phyloP scores from a whole-genome alignment of 768 basidiomycete genomes.

The Mycena galericulata region DNA sequence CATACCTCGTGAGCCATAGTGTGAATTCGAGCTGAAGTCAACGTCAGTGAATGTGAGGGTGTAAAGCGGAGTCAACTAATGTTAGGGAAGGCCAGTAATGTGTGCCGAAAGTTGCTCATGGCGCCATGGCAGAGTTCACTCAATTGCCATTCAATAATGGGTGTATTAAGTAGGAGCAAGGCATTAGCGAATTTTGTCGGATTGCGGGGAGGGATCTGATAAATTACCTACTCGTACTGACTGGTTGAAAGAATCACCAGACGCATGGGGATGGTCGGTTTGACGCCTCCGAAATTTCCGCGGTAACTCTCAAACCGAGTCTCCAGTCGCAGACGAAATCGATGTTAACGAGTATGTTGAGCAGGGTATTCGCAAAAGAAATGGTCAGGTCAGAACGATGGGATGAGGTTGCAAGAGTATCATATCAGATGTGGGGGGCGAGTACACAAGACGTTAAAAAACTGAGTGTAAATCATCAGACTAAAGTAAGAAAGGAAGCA shows the following conservation, averaged over 20 bases:
- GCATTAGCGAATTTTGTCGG: background rate
- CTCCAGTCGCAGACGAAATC: conserved; percentile 14
- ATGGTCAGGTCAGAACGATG: conserved; percentile 14
- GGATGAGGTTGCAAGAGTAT: conserved; percentile 17
- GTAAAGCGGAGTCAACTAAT: no score
- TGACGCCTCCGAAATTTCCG: conserved; percentile 16
- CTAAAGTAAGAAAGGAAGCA: conserved; percentile 13
- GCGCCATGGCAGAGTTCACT: no score
- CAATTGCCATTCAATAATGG: conserved; percentile 1
- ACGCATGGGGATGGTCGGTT: background rate
- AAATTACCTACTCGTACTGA: background rate
- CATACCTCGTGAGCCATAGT: no score
- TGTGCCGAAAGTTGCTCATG: no score
- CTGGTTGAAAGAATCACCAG: conserved; percentile 4
- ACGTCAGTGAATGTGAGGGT: no score
- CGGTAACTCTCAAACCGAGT: conserved; percentile 13
- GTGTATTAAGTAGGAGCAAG: background rate
- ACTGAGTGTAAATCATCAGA: conserved; percentile 21
- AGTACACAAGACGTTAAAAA: conserved; percentile 18
- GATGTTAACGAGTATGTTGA: conserved; percentile 11
- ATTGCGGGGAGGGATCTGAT: conserved; percentile 5
- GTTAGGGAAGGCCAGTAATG: no score
- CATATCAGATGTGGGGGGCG: conserved; percentile 17
- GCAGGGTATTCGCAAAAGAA: conserved; percentile 14
- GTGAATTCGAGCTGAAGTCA: no score